A percentile compares a stretch with the other conserved stretches of the same genome.
Conservation (phyloP, 352 stramenopile species). For the Phytopythium sindhum region DNA sequence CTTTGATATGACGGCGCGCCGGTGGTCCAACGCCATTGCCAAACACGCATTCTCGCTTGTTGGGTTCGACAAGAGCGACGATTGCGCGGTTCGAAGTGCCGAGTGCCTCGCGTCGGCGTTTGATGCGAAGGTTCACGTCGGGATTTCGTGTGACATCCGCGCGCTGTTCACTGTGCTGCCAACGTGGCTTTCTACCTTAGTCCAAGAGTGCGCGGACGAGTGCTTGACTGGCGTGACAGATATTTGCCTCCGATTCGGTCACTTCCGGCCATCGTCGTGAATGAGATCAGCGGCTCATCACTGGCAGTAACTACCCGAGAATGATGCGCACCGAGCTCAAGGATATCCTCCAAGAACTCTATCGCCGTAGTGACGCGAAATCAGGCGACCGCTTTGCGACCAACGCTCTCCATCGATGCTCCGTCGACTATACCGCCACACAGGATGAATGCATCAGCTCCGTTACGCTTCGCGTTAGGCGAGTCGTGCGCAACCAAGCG, state of each 20-base stretch:
- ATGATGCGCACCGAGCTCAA: not conserved
- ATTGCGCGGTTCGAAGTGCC: not conserved
- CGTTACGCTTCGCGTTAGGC: not conserved
- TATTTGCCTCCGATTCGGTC: not conserved
- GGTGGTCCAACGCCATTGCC: not conserved
- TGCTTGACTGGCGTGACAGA: not conserved
- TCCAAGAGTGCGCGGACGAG: not conserved
- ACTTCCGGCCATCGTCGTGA: not conserved
- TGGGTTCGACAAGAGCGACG: not conserved
- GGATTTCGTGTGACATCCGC: not conserved
- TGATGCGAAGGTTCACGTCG: not conserved
- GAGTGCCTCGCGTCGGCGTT: not conserved
- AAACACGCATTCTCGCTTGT: not conserved
- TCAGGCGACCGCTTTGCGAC: not conserved
- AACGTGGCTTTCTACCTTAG: not conserved
- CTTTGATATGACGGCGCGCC: not conserved
- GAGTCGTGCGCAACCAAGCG: constrained; percentile 1
- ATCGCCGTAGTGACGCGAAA: too few species aligned
- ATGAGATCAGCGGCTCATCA: not conserved
- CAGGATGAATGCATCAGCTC: not conserved
- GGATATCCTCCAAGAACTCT: not conserved
- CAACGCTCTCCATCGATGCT: not conserved
- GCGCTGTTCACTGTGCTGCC: not conserved
- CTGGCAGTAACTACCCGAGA: not conserved
- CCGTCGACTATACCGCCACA: not conserved